Base-by-base conservation (phyloP, 148 eudicot species). In the Dianthus caryophyllus region DNA sequence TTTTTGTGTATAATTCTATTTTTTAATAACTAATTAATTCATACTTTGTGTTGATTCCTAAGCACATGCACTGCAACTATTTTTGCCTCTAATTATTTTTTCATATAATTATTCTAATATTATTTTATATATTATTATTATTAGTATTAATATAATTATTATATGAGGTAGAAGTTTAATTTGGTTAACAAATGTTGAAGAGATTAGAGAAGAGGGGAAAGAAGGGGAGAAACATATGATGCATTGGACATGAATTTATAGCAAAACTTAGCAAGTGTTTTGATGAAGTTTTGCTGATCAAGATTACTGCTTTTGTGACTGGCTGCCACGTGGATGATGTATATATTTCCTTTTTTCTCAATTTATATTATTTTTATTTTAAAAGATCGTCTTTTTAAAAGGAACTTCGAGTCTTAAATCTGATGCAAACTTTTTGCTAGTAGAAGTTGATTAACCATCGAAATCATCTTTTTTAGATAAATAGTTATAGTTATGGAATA, bases 41-140 rank as follows among this genome's bases (percentile, higher is more conserved):
- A n/a, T 71, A 33, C 64, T 2, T 33, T 33, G 38, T 33, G 66
- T 58, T 61, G 78, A 83, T 83, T 72, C 83, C 79, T 69, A 67
- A 75, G 85, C 97, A 90, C 94, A 90, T 87, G 94, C 83, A 84
- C 27, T 65, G 75, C 67, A 71, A 68, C 55, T 52, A 65, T 17
- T 18, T 44, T 44, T 61, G 24, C 36, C 62, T 61, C 56, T 50
- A 39, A 7, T 39, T 10, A 43, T 21, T 41, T 13, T 41, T 2
- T 51, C 49, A 12, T 62, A 5, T 22, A 26, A 16, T 20, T 3
- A 20, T 58, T 30, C 2, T 13, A 11, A 18, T 9, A 0, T 33
- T 31, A 2, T 39, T 30, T 27, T 29, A 18, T n/a, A 7, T 29
- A 61, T 13, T 41, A 0, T 21, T 24, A 1, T 20, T 61, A 14